Percentiles rank a stretch among this genome's conserved stretches.
Conservation (phyloP, 768 basidiomycete species). For the Galerina marginata region DNA sequence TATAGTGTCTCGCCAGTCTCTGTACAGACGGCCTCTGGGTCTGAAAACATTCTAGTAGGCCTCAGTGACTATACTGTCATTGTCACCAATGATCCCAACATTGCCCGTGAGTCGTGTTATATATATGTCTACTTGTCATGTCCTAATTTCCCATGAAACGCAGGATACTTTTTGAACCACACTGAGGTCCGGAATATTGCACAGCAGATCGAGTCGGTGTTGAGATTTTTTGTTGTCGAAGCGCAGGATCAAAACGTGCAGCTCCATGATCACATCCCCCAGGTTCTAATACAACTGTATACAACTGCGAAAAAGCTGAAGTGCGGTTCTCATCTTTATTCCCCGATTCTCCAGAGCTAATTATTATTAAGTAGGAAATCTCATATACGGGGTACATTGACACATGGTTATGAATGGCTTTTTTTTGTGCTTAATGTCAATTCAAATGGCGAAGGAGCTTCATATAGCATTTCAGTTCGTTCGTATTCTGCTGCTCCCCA, state of each 20-base stretch:
- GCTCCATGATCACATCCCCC: constrained; percentile 23
- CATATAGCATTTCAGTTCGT: constrained; percentile 22
- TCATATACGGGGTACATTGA: constrained; percentile 25
- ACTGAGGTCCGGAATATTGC: constrained; percentile 17
- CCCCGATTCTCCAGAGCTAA: constrained; percentile 15
- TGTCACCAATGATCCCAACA: constrained; percentile 10
- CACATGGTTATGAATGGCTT: constrained; percentile 28
- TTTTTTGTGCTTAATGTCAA: constrained; percentile 28
- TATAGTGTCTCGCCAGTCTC: constrained; percentile 21
- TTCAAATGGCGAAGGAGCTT: constrained; percentile 24
- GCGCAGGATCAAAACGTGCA: constrained; percentile 22
- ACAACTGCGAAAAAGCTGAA: constrained; percentile 24
- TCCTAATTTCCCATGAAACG: too few relatives aligned
- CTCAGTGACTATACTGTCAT: constrained; percentile 11
- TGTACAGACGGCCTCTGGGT: constrained; percentile 18
- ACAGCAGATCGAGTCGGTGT: constrained; percentile 15
- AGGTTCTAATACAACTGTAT: constrained; percentile 16
- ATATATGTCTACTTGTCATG: too few relatives aligned
- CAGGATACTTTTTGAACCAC: constrained; percentile 14
- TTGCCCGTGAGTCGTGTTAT: too few relatives aligned
- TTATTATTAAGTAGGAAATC: constrained; percentile 19
- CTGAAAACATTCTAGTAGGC: constrained; percentile 14
- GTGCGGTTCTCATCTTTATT: constrained; percentile 16
- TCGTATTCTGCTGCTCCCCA: constrained; percentile 20
- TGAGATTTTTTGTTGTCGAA: constrained; percentile 28